These are phyloP conservation scores for Dictyostelium discoideum DNA, from an alignment of 78 protist species.

Conservation along the genomic window dicty_2.7 NC_007091.3:1021001-1021500, in stretches of 20 bases:
- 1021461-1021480: neutral
- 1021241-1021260: neutral
- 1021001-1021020: neutral
- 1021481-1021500: neutral
- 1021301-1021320: neutral
- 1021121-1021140: neutral
- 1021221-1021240: conserved; percentile 11
- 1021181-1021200: neutral
- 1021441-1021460: neutral
- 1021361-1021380: neutral
- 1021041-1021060: neutral
- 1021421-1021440: neutral
- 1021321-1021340: neutral
- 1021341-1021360: neutral
- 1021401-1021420: neutral
- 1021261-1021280: neutral
- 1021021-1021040: neutral
- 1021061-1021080: no score
- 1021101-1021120: neutral
- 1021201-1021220: neutral
- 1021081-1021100: neutral
- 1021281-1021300: neutral
- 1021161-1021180: conserved; percentile 20
- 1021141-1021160: neutral
- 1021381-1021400: neutral